Percentiles rank a stretch among this genome's conserved stretches.
phyloP scores from a whole-genome alignment of 2,329 filamentous ascomycete species.

The Davidsoniella neocaledoniae region DNA sequence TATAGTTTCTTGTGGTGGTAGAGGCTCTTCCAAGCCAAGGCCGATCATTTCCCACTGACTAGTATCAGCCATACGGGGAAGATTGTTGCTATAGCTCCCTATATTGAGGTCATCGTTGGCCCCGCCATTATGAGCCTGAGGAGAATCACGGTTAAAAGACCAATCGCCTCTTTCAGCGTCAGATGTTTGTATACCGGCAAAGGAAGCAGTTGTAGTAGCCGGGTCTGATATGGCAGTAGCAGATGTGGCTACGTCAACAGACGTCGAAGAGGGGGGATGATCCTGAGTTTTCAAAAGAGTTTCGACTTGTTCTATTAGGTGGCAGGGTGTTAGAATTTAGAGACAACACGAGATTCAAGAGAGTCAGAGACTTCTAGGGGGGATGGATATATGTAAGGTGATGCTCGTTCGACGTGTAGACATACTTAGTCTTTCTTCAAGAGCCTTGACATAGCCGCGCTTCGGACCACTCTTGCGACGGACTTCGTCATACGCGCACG shows the following conservation, averaged over 20 bases:
- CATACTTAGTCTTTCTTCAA: conserved; percentile 84
- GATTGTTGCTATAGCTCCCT: background rate
- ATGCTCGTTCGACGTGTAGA: background rate
- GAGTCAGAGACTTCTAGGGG: background rate
- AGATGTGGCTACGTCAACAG: background rate
- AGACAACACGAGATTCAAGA: background rate
- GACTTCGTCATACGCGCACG: conserved; percentile 81
- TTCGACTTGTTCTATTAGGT: conserved; percentile 79
- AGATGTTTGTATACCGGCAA: background rate
- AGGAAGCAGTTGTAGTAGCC: background rate
- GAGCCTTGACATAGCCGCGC: conserved; percentile 80
- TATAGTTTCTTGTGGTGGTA: conserved; percentile 45
- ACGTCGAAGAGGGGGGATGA: conserved; percentile 15
- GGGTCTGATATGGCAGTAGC: conserved; percentile 5
- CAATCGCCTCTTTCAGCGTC: conserved; percentile 15
- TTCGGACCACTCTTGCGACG: conserved; percentile 90
- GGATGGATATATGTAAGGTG: background rate
- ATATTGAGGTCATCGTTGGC: background rate
- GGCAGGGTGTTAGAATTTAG: background rate
- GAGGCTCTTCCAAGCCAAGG: conserved; percentile 40
- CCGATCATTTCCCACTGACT: conserved; percentile 54
- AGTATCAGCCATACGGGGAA: background rate
- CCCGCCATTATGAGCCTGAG: conserved; percentile 20
- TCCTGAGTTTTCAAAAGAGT: conserved; percentile 74
- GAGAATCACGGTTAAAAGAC: conserved; percentile 38